Evolutionary conservation across 1,139 yeast species (phyloP), one percentile per base, ranked within the genome.

Genomic region (Kazachstania sp.): DNA sequence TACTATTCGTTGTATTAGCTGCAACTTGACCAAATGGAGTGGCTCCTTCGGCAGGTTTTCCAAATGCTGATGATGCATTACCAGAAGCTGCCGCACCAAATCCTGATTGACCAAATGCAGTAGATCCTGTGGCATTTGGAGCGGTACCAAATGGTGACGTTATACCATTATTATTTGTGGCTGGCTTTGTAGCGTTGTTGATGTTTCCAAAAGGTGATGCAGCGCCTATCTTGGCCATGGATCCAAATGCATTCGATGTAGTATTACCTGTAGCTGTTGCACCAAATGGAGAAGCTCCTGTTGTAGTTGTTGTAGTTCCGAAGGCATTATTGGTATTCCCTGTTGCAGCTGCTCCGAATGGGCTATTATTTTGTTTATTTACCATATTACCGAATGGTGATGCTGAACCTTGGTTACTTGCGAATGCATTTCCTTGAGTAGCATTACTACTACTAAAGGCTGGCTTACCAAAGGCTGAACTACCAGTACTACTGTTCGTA

Each of bases 101-200:
- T 7, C 28, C 28, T 7, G 28, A 23, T 23, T 23, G 28, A 3
- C 28, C 28, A 54, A 63, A 65, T 15, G 62, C 54, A 4, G 67
- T n/a, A n/a, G n/a, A n/a, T n/a, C n/a, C n/a, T n/a, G n/a, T n/a
- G n/a, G n/a, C n/a, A n/a, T n/a, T n/a, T n/a, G n/a, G n/a, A n/a
- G n/a, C n/a, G n/a, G n/a, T n/a, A 3, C 28, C 28, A 54, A 63
- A 65, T 15, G 62, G 53, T 4, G 67, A 49, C 23, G 48, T 20
- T 1, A 19, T 4, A 26, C 18, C 37, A 18, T 18, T 29, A 36
- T 7, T 18, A n/a, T n/a, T 19, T 30, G 47, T 49, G 41, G 55
- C 54, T 18, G 59, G 51, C 3, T 57, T 48, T 7, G 52, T 20
- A 3, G 51, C 40, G 12, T 51, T 30, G 20, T 20, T 34, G 16